Evolutionary conservation across 2,329 filamentous ascomycete species (phyloP).

Genomic region (Penicillium digitatum): DNA sequence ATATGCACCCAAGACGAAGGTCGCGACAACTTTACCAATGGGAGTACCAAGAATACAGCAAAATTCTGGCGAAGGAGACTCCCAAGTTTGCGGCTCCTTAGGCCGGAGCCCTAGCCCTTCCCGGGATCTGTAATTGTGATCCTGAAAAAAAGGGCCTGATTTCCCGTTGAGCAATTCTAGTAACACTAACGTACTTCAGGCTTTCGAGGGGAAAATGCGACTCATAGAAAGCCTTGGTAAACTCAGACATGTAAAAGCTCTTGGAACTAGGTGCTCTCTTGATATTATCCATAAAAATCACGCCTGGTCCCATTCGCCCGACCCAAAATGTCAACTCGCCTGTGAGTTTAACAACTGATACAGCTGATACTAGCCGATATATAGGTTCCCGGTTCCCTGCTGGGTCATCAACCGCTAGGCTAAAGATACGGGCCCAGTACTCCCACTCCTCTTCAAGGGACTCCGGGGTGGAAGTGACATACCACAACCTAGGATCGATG

Average conservation of each 20-base stretch:
- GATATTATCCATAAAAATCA: conserved; percentile 2
- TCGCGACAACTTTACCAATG: conserved; percentile 3
- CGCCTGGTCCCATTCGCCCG: conserved; percentile 1
- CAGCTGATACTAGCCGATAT: neutral
- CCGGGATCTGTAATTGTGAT: neutral
- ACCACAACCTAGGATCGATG: neutral
- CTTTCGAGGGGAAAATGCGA: neutral
- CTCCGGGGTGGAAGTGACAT: neutral
- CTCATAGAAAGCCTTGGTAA: conserved; percentile 2
- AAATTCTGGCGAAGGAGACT: conserved; percentile 1
- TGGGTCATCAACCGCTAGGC: neutral
- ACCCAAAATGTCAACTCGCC: neutral
- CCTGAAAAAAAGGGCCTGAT: neutral
- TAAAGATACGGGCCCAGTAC: neutral
- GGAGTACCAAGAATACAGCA: conserved; percentile 9
- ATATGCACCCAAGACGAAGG: conserved; percentile 8
- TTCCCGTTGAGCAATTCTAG: neutral
- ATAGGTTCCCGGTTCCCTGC: neutral
- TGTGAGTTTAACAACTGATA: neutral
- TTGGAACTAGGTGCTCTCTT: neutral
- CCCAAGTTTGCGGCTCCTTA: conserved; percentile 1
- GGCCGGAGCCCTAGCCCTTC: neutral
- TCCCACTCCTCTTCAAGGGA: neutral
- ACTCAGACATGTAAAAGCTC: conserved; percentile 1
- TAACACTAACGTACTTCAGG: neutral